phyloP scores from a whole-genome alignment of 495 filamentous ascomycete genomes.

The Xylaria longipes region DNA sequence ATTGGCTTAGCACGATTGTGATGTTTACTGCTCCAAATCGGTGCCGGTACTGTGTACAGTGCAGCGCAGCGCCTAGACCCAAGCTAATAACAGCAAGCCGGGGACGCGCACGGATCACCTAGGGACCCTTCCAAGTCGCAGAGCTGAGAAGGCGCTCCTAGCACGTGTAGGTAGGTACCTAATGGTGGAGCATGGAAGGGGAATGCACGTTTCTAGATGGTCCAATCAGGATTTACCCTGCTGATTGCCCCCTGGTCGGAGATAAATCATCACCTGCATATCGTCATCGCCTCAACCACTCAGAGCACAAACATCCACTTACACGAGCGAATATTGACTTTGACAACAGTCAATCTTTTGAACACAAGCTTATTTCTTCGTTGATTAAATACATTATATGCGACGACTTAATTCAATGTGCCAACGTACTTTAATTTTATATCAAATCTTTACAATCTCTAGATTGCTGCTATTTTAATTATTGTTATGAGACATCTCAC shows the following conservation, averaged over 20 bases:
- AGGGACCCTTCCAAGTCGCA: neutral
- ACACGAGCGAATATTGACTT: neutral
- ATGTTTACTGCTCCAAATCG: neutral
- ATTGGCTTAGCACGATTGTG: constrained; percentile 22
- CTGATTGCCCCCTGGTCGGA: neutral
- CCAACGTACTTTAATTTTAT: neutral
- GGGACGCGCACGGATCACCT: constrained; percentile 10
- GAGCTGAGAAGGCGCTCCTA: neutral
- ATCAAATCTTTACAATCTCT: neutral
- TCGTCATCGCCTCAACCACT: constrained; percentile 13
- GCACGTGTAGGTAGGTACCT: constrained; percentile 13
- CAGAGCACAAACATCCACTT: neutral
- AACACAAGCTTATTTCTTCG: neutral
- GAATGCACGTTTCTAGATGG: neutral
- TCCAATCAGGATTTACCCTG: constrained; percentile 2
- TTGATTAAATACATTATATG: neutral
- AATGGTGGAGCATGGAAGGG: neutral
- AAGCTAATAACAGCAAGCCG: neutral
- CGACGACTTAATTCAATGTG: neutral
- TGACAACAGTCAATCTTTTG: neutral
- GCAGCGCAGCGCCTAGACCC: neutral
- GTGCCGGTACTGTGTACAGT: neutral
- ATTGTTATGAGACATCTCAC: neutral
- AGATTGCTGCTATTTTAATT: neutral
- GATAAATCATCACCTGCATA: constrained; percentile 3